phyloP scores from a whole-genome alignment of 2,329 filamentous ascomycete species.

The Pseudonectria buxi region DNA sequence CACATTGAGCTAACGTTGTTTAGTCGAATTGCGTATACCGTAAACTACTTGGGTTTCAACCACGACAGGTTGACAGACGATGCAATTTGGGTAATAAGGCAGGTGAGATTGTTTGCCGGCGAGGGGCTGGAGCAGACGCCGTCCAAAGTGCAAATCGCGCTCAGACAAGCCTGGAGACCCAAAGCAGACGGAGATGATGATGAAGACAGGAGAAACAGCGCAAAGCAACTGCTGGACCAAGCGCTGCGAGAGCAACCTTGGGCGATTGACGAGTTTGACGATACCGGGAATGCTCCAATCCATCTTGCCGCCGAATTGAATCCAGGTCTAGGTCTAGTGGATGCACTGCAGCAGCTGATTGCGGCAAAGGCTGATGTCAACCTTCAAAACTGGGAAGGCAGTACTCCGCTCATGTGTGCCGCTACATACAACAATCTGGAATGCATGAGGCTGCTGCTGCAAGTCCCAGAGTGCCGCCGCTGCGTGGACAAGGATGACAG shows the following conservation, averaged over 20 bases:
- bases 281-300: accelerated
- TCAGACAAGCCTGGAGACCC: not conserved
- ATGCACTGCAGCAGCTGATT: conserved; percentile 1
- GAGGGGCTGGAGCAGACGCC: too few relatives aligned
- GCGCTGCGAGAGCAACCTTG: conserved; percentile 3
- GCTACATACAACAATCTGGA: not conserved
- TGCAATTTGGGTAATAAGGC: too few relatives aligned
- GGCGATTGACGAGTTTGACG: not conserved
- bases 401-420: not conserved
- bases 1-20: accelerated
- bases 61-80: too few relatives aligned
- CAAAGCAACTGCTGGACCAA: not conserved
- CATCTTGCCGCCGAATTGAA: accelerated
- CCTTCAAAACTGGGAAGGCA: accelerated
- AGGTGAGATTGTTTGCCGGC: too few relatives aligned
- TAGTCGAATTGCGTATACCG: not conserved
- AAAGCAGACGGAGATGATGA: not conserved
- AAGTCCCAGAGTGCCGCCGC: not conserved
- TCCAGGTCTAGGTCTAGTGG: accelerated
- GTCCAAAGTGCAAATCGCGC: not conserved
- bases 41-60: too few relatives aligned
- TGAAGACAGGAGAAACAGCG: too few relatives aligned
- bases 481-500: accelerated
- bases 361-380: conserved; percentile 2
- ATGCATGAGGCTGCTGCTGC: not conserved